Conservation (phyloP, 768 basidiomycete genomes). For the Jaapia argillacea region DNA sequence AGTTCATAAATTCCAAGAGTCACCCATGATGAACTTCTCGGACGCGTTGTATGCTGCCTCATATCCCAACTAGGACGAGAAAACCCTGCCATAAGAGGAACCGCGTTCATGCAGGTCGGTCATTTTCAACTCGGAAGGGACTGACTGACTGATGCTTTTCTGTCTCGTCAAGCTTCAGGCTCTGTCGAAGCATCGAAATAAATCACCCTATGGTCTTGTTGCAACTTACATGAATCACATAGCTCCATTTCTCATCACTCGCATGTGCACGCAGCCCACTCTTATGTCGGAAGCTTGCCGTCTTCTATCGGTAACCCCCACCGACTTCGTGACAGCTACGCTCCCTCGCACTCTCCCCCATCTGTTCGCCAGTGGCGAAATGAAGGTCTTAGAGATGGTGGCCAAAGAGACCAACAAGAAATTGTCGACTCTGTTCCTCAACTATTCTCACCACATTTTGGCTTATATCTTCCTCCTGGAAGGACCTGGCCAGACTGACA, state of each 20-base stretch:
- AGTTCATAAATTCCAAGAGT: slow-evolving; percentile 25
- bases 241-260: slow-evolving; percentile 52
- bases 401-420: slow-evolving; percentile 36
- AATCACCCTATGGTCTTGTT: slow-evolving; percentile 54
- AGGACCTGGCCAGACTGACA: slow-evolving; percentile 41
- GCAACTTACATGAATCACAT: slow-evolving; percentile 62
- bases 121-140: not conserved
- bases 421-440: slow-evolving; percentile 40
- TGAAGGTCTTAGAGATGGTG: slow-evolving; percentile 51
- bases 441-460: slow-evolving; percentile 50
- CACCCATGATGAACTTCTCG: slow-evolving; percentile 39
- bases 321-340: slow-evolving; percentile 55
- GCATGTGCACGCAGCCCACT: slow-evolving; percentile 46
- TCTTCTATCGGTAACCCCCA: slow-evolving; percentile 47
- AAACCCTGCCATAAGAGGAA: slow-evolving; percentile 62
- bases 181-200: slow-evolving; percentile 47
- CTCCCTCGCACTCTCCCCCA: slow-evolving; percentile 57
- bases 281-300: slow-evolving; percentile 57
- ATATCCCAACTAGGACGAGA: slow-evolving; percentile 56
- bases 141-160: slow-evolving; percentile 8
- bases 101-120: slow-evolving; percentile 57
- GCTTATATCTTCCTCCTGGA: slow-evolving; percentile 57
- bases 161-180: slow-evolving; percentile 37
- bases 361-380: slow-evolving; percentile 54
- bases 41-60: slow-evolving; percentile 49